phyloP scores from a whole-genome alignment of 2,329 filamentous ascomycete genomes.

The Talaromyces albobiverticillius region DNA sequence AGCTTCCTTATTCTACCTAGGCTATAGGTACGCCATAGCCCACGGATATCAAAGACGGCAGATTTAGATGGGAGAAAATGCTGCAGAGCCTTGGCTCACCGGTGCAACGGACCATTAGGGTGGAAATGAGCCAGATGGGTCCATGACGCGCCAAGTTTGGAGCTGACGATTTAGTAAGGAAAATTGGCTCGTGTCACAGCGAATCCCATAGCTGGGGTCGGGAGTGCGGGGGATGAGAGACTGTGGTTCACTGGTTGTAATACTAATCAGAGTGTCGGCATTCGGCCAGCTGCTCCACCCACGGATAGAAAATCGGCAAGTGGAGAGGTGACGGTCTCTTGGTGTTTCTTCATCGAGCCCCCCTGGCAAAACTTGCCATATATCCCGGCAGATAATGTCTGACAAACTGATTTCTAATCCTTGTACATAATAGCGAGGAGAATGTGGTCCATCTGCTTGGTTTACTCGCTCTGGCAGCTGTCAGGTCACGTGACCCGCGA shows the following conservation, averaged over 20 bases:
- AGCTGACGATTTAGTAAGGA: background rate
- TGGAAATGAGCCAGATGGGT: background rate
- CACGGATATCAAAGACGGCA: conserved; percentile 10
- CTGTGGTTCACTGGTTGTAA: background rate
- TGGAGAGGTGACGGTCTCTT: conserved; percentile 2
- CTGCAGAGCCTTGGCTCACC: background rate
- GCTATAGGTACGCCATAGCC: background rate
- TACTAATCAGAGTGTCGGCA: background rate
- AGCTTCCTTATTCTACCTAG: too few relatives aligned
- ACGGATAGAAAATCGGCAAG: conserved; percentile 16
- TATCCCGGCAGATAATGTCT: too few relatives aligned
- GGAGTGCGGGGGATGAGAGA: background rate
- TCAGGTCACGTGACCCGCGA: background rate
- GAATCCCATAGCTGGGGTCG: background rate
- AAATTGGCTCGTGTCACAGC: background rate
- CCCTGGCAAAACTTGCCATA: too few relatives aligned
- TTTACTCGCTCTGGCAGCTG: too few relatives aligned
- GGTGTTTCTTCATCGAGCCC: background rate
- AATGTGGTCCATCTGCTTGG: too few relatives aligned
- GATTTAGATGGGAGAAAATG: background rate
- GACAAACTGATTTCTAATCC: too few relatives aligned
- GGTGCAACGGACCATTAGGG: background rate
- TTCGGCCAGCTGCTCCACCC: conserved; percentile 11
- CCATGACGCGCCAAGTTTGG: background rate
- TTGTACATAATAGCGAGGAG: too few relatives aligned